phyloP scores from a whole-genome alignment of 176 grass and related monocot genomes.

The Elymus sibiricus region DNA sequence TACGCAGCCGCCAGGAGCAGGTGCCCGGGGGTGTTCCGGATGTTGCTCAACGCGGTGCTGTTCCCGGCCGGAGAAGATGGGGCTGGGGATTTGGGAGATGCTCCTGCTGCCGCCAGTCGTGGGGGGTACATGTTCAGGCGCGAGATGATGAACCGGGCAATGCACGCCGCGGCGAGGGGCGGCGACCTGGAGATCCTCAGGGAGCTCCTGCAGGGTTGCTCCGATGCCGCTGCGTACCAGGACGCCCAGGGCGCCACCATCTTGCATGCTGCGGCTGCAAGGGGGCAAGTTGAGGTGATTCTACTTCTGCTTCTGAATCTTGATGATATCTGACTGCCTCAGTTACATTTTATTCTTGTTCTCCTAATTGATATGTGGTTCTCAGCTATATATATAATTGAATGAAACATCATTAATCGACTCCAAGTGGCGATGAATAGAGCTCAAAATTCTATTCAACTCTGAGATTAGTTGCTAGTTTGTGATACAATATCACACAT shows the following conservation, averaged over 20 bases:
- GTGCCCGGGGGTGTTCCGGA: conserved; percentile 52
- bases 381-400: background rate
- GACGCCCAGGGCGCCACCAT: conserved; percentile 74
- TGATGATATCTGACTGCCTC: background rate
- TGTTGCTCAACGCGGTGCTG: conserved; percentile 47
- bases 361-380: background rate
- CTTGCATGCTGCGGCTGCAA: conserved; percentile 66
- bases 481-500: background rate
- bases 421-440: background rate
- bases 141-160: conserved; percentile 76
- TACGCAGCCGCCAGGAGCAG: conserved; percentile 78
- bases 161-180: conserved; percentile 75
- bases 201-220: conserved; percentile 62
- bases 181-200: conserved; percentile 67
- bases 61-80: background rate
- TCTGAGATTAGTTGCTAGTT: background rate
- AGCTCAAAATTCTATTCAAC: background rate
- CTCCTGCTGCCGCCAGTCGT: background rate
- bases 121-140: conserved; percentile 37
- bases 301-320: background rate
- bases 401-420: background rate
- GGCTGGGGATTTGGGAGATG: background rate
- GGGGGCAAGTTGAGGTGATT: conserved; percentile 75
- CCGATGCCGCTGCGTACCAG: conserved; percentile 47
- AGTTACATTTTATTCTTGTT: background rate